phyloP scores from a whole-genome alignment of 352 stramenopile genomes.

The Phytopythium litorale region DNA sequence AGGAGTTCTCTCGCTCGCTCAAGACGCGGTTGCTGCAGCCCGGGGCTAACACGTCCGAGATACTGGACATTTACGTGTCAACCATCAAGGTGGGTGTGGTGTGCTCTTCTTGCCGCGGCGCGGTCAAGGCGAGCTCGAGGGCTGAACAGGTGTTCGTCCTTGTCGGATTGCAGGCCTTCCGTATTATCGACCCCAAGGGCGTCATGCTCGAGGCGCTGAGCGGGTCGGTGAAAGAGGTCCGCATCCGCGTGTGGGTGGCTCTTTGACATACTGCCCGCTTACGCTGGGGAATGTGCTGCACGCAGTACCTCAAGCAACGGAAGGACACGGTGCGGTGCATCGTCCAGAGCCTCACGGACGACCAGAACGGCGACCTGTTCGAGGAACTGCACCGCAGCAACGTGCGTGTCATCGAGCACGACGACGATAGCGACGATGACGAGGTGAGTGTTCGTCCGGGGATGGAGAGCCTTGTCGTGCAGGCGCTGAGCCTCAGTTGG shows the following conservation, averaged over 20 bases:
- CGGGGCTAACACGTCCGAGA: conserved; percentile 94
- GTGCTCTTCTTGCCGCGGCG: neutral
- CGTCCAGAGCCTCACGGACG: conserved; percentile 89
- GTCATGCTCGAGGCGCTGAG: conserved; percentile 87
- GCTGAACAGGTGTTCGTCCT: neutral
- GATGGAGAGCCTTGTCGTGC: neutral
- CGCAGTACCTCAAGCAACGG: conserved; percentile 89
- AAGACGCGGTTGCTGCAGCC: conserved; percentile 91
- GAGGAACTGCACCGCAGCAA: conserved; percentile 93
- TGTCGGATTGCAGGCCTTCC: conserved; percentile 56
- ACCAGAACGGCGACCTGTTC: conserved; percentile 93
- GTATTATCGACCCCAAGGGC: conserved; percentile 91
- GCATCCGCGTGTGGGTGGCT: neutral
- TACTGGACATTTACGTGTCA: conserved; percentile 97
- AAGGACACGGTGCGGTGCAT: conserved; percentile 98
- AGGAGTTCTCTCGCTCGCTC: conserved; percentile 76
- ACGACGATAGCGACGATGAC: conserved; percentile 92
- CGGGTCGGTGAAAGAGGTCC: conserved; percentile 62
- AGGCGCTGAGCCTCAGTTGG: neutral
- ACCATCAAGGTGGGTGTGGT: conserved; percentile 87
- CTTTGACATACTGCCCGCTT: neutral
- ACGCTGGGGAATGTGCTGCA: neutral
- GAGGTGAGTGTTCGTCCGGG: conserved; percentile 43
- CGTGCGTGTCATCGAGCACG: conserved; percentile 90
- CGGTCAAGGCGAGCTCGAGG: neutral